Evolutionary conservation across 352 stramenopile species (phyloP).

Genomic region (Paralagenidium karlingii): DNA sequence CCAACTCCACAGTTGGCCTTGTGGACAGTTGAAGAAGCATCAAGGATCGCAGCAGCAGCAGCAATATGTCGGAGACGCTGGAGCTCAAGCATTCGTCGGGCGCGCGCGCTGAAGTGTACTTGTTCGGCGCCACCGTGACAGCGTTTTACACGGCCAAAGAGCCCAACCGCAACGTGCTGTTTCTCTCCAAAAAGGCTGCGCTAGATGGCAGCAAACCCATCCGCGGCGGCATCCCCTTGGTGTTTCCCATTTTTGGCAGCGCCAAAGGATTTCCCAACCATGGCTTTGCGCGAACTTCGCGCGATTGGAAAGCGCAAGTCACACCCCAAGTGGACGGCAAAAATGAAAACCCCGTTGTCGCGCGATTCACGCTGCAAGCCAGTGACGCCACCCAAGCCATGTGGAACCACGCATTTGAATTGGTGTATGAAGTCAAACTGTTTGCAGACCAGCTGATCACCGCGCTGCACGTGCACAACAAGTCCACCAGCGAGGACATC

Average conservation of each 20-base stretch:
- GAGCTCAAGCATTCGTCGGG: slow-evolving; percentile 52
- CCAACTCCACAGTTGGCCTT: too few species aligned
- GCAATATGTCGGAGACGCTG: neutral
- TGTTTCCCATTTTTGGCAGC: slow-evolving; percentile 94
- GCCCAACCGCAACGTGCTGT: slow-evolving; percentile 81
- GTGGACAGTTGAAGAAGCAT: too few species aligned
- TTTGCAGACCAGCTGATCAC: slow-evolving; percentile 69
- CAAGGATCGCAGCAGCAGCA: too few species aligned
- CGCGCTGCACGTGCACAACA: slow-evolving; percentile 87
- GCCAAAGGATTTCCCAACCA: slow-evolving; percentile 85
- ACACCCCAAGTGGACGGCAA: slow-evolving; percentile 24
- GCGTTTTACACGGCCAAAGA: slow-evolving; percentile 64
- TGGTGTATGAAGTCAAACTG: slow-evolving; percentile 84
- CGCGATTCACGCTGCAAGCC: slow-evolving; percentile 43
- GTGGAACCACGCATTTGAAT: slow-evolving; percentile 68
- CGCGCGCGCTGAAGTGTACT: slow-evolving; percentile 61
- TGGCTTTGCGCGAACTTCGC: slow-evolving; percentile 84
- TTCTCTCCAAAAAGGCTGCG: slow-evolving; percentile 81
- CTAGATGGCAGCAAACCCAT: slow-evolving; percentile 91
- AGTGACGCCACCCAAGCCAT: slow-evolving; percentile 26
- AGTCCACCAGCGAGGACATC: slow-evolving; percentile 47
- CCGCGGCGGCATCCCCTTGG: slow-evolving; percentile 91
- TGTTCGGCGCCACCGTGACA: slow-evolving; percentile 89
- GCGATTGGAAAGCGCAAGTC: slow-evolving; percentile 44
- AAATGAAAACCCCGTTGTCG: slow-evolving; percentile 26